Evolutionary conservation across 1,284 basidiomycete genomes (phyloP).

Genomic region (Porodaedalea pini): DNA sequence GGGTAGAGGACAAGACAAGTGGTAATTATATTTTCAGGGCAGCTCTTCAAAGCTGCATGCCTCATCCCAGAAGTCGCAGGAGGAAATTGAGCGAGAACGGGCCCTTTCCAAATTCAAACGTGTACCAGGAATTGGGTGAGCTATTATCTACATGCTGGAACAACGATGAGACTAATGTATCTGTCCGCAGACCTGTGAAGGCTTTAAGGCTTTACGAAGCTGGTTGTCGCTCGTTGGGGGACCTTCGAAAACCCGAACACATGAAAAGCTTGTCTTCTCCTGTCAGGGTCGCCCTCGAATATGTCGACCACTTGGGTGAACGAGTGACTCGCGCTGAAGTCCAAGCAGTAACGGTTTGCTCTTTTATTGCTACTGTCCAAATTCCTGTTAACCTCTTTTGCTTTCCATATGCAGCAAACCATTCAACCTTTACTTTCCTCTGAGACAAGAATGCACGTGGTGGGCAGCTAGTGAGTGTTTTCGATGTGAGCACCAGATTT

Average conservation of each 20-base stretch:
- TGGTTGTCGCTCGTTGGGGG: conserved; percentile 22
- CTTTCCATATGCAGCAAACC: conserved; percentile 4
- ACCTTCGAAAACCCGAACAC: conserved; percentile 18
- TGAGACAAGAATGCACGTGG: conserved; percentile 20
- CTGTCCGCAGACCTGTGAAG: conserved; percentile 18
- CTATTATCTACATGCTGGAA: background rate
- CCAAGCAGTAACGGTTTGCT: conserved; percentile 20
- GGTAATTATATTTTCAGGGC: background rate
- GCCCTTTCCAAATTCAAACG: conserved; percentile 17
- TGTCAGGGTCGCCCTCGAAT: conserved; percentile 16
- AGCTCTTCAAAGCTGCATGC: background rate
- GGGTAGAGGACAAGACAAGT: background rate
- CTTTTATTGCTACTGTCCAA: background rate
- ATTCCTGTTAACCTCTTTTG: background rate
- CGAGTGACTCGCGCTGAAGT: conserved; percentile 20
- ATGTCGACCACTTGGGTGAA: conserved; percentile 13
- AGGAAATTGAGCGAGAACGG: conserved; percentile 14
- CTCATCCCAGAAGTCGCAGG: background rate
- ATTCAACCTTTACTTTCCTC: conserved; percentile 14
- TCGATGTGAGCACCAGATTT: background rate
- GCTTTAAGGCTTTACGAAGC: conserved; percentile 21
- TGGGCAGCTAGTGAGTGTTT: conserved; percentile 24
- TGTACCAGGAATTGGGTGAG: conserved; percentile 25
- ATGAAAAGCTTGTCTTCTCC: conserved; percentile 16
- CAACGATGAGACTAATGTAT: background rate